phyloP scores from a whole-genome alignment of 2,329 filamentous ascomycete species.

The Ceratocystis destructans region DNA sequence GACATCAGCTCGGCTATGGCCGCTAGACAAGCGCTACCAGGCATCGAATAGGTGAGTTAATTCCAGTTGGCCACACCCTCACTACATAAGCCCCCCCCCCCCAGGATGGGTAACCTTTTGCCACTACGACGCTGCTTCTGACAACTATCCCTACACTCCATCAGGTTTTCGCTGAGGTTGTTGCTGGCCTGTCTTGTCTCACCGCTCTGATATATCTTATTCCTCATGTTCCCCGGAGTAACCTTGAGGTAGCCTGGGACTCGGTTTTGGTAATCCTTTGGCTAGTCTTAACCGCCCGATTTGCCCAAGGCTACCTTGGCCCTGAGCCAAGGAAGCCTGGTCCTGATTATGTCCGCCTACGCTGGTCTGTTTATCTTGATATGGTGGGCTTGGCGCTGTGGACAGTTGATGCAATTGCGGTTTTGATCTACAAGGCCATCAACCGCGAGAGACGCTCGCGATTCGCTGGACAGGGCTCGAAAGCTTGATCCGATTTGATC shows the following conservation, averaged over 20 bases:
- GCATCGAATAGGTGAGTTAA: slow-evolving; percentile 15
- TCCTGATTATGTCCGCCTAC: slow-evolving; percentile 13
- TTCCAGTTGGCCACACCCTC: not conserved
- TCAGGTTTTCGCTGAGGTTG: slow-evolving; percentile 15
- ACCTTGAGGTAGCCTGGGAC: slow-evolving; percentile 16
- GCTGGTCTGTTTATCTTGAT: slow-evolving; percentile 17
- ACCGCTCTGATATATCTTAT: slow-evolving; percentile 18
- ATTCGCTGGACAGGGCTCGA: not conserved
- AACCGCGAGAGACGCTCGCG: slow-evolving; percentile 8
- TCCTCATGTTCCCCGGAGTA: slow-evolving; percentile 12
- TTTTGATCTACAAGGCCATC: slow-evolving; percentile 13
- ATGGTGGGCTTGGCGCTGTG: slow-evolving; percentile 16
- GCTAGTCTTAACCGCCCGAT: slow-evolving; percentile 14
- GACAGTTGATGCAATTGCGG: slow-evolving; percentile 13
- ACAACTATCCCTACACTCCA: not conserved
- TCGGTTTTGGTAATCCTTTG: slow-evolving; percentile 15
- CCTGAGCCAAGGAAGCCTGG: slow-evolving; percentile 13
- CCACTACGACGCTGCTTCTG: not conserved
- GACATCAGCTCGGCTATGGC: slow-evolving; percentile 14
- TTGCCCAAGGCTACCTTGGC: slow-evolving; percentile 15
- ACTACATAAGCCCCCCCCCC: not conserved
- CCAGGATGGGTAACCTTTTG: not conserved
- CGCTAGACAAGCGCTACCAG: slow-evolving; percentile 5
- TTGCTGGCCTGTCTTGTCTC: slow-evolving; percentile 12
- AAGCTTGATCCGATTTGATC: not conserved